Evolutionary conservation across 495 filamentous ascomycete genomes (phyloP), one percentile per base, ranked within the genome.

Genomic region (Penicillium manginii): DNA sequence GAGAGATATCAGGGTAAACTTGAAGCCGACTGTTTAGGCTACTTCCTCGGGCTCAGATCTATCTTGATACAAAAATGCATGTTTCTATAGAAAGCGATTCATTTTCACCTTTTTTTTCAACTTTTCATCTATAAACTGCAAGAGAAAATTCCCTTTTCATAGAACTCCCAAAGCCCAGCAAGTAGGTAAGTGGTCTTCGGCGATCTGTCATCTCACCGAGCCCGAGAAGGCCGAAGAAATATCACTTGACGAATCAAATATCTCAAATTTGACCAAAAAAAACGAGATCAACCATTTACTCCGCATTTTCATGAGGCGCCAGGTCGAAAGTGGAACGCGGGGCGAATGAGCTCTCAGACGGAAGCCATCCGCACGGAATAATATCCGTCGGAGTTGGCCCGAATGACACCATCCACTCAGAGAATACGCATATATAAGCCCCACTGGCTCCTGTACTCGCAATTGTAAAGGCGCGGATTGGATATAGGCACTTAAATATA

Each of bases 1-100:
- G 17, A 66, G 59, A 18, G 74, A 81, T 52, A 50, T 79, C 11
- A 64, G 67, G 42, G 78, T 78, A 21, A 64, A 66, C 23, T 60
- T 81, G 58, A 71, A 58, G 8, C 39, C 61, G 54, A 70, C 63
- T n/a, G 64, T 72, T 31, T 73, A 37, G 61, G 67, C 4, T 21
- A 12, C 2, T 43, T 43, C 19, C 15, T n/a, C 10, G 37, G 15
- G 31, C 29, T 31, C 18, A 29, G 23, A 15, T n/a, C 11, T 40
- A 23, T 42, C 21, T 14, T n/a, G 7, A 15, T 43, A 40, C 4
- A 23, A 54, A 14, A 22, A 43, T 54, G 52, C 52, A 54, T 54
- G 17, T 31, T 23, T 15, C 7, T 8, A 45, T 54, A 54, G 52
- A 43, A 46, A 54, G 52, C 52, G 39, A 29, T 54, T 54, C 21